These are phyloP conservation scores for Inga oerstediana DNA, from an alignment of 306 rosid species.

Conservation along the genomic window DNA sequence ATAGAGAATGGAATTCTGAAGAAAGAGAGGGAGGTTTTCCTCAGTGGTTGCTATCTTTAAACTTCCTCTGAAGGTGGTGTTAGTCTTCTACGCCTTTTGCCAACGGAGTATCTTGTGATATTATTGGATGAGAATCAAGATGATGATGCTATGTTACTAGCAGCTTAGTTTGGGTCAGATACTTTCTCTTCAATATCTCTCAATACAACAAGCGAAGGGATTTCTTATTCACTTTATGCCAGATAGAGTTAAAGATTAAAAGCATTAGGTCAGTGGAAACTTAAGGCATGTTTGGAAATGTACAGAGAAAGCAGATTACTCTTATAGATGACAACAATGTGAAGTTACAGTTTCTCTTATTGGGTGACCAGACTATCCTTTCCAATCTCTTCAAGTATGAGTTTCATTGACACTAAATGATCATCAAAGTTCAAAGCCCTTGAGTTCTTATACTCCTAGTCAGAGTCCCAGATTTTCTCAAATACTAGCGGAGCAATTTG, in stretches of 20 bases:
- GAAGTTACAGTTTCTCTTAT: constrained; percentile 64
- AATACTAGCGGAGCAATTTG: constrained; percentile 69
- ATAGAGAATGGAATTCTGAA: constrained; percentile 69
- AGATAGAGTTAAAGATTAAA: constrained; percentile 65
- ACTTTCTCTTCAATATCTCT: constrained; percentile 77
- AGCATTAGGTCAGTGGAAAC: constrained; percentile 66
- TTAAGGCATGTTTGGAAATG: constrained; percentile 50
- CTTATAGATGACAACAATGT: constrained; percentile 75
- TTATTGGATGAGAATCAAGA: constrained; percentile 83
- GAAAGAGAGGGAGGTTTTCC: constrained; percentile 81
- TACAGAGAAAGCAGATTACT: constrained; percentile 63
- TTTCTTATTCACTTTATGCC: constrained; percentile 71
- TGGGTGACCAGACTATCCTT: constrained; percentile 85
- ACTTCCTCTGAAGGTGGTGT: constrained; percentile 57
- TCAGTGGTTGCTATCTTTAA: constrained; percentile 92
- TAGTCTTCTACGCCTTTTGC: constrained; percentile 75
- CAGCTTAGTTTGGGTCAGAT: constrained; percentile 84
- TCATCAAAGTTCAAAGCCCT: constrained; percentile 62
- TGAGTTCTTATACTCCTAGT: constrained; percentile 48
- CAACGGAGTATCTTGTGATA: constrained; percentile 86
- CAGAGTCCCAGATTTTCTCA: constrained; percentile 75
- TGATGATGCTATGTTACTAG: constrained; percentile 86
- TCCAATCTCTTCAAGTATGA: constrained; percentile 80
- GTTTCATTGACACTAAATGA: constrained; percentile 67
- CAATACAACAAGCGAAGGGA: constrained; percentile 56